Percentiles rank a stretch among this genome's conserved stretches.
phyloP scores from a whole-genome alignment of 495 filamentous ascomycete species.

The Amphirosellinia nigrospora region DNA sequence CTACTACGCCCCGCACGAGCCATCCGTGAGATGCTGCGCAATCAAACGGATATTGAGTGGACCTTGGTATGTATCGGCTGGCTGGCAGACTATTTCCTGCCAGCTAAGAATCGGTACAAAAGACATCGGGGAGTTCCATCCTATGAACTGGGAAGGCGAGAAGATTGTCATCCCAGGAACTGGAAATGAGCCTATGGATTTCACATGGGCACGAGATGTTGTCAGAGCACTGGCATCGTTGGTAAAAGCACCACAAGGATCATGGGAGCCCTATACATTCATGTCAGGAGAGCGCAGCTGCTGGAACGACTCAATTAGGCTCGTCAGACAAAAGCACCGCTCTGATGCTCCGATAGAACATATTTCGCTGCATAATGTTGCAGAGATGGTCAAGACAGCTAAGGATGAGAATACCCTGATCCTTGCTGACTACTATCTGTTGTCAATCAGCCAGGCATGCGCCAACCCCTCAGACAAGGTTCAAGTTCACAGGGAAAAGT shows the following conservation, averaged over 20 bases:
- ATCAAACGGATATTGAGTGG: slow-evolving; percentile 9
- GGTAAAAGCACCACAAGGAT: neutral
- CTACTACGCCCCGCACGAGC: slow-evolving; percentile 6
- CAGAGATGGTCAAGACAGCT: slow-evolving; percentile 13
- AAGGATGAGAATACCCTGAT: slow-evolving; percentile 9
- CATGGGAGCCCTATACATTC: slow-evolving; percentile 10
- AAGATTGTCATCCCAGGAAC: slow-evolving; percentile 9
- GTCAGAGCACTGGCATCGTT: neutral
- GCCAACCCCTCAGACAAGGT: slow-evolving; percentile 1
- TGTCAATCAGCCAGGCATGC: slow-evolving; percentile 5
- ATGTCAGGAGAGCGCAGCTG: slow-evolving; percentile 10
- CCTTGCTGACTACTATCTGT: slow-evolving; percentile 5
- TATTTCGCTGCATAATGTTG: neutral
- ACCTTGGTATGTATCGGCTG: slow-evolving; percentile 13
- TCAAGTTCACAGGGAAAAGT: neutral
- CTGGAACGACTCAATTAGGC: slow-evolving; percentile 1
- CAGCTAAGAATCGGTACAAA: slow-evolving; percentile 8
- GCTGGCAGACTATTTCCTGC: slow-evolving; percentile 11
- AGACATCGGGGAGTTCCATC: slow-evolving; percentile 9
- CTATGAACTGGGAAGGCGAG: neutral
- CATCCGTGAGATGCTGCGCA: slow-evolving; percentile 1
- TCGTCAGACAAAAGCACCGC: neutral
- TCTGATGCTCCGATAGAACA: neutral
- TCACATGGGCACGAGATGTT: slow-evolving; percentile 17
- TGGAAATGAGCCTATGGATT: slow-evolving; percentile 14